Conservation (phyloP, 345 rosid species). For the Eucalyptus marginata region DNA sequence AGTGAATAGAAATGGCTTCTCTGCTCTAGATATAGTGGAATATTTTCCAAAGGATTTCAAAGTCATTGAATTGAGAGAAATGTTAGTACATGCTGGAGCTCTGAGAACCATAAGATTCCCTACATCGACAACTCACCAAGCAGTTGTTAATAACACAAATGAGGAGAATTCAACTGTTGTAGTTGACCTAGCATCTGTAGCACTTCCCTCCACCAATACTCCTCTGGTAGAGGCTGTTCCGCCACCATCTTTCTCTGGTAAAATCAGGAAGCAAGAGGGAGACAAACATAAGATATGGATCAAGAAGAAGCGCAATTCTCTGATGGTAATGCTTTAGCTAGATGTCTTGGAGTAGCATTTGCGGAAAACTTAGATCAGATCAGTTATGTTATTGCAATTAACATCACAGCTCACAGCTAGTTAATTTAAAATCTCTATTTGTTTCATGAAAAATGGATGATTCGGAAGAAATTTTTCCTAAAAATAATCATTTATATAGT, state of each 20-base stretch:
- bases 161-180: rapidly evolving
- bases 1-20: background rate
- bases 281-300: background rate
- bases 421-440: too few relatives aligned
- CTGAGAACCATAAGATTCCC: background rate
- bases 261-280: rapidly evolving
- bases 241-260: rapidly evolving
- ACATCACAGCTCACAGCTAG: too few relatives aligned
- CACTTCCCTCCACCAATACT: too few relatives aligned
- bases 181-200: too few relatives aligned
- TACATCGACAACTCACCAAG: background rate
- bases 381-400: too few relatives aligned
- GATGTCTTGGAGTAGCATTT: background rate
- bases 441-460: too few relatives aligned
- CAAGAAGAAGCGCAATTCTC: background rate
- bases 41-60: background rate
- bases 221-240: rapidly evolving
- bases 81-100: background rate
- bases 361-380: too few relatives aligned
- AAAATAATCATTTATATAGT: too few relatives aligned
- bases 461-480: too few relatives aligned
- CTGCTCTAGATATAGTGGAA: background rate
- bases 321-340: background rate
- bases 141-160: too few relatives aligned
- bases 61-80: background rate